Evolutionary conservation across 148 eudicot species (phyloP).

Genomic region (Selenicereus undatus): DNA sequence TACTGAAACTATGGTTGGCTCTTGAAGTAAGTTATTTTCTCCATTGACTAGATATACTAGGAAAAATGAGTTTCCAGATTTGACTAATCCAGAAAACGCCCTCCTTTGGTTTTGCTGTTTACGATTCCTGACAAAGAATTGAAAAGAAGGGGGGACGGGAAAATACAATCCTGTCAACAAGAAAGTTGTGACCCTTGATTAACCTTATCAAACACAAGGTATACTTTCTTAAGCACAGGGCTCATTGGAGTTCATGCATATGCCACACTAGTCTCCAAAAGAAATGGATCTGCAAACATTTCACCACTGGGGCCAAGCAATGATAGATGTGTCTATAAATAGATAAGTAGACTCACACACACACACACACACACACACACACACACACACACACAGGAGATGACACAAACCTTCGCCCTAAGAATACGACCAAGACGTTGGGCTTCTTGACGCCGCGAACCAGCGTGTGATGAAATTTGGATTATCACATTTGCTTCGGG

Average conservation of each 20-base stretch:
- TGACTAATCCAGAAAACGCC: neutral
- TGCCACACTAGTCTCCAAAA: neutral
- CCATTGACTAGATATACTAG: neutral
- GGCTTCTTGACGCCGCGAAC: conserved; percentile 99
- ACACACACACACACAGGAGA: neutral
- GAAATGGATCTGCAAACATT: neutral
- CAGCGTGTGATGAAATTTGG: conserved; percentile 97
- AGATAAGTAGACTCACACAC: neutral
- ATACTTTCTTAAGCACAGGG: neutral
- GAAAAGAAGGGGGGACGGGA: too few relatives aligned
- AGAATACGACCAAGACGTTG: conserved; percentile 99
- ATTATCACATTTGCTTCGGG: conserved; percentile 89
- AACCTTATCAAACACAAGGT: neutral
- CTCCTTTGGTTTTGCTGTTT: neutral
- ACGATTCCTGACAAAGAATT: neutral
- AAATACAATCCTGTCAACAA: too few relatives aligned
- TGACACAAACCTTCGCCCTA: conserved; percentile 99
- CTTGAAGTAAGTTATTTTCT: neutral
- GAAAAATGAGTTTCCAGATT: neutral
- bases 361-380: neutral
- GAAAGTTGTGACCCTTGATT: too few relatives aligned
- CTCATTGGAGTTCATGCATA: neutral
- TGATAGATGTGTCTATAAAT: too few relatives aligned
- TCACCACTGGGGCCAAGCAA: neutral
- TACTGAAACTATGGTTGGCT: neutral